phyloP scores from a whole-genome alignment of 129 eudicot species.

The Gnaphalium uliginosum region DNA sequence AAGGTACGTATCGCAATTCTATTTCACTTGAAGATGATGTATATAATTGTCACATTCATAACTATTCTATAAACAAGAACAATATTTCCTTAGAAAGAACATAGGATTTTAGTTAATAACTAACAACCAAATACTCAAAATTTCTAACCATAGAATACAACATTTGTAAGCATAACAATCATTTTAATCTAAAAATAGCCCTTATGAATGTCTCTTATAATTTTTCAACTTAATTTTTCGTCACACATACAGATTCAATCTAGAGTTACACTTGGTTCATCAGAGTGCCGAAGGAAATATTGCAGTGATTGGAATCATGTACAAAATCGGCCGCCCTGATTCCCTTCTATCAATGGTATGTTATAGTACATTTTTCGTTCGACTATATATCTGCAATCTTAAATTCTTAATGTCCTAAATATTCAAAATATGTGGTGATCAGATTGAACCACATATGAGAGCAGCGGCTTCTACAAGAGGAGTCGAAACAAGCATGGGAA shows the following conservation, averaged over 20 bases:
- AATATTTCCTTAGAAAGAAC: no score
- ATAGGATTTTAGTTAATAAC: no score
- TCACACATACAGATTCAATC: slow-evolving; percentile 35
- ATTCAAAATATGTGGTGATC: neutral
- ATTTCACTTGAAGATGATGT: neutral
- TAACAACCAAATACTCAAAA: no score
- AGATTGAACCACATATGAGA: slow-evolving; percentile 35
- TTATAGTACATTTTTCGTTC: neutral
- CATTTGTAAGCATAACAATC: neutral
- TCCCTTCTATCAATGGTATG: slow-evolving; percentile 48
- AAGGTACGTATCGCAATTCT: slow-evolving; percentile 30
- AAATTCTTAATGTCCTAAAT: neutral
- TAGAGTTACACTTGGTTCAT: slow-evolving; percentile 61
- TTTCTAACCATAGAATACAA: neutral
- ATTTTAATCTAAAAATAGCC: no score
- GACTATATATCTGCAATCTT: neutral
- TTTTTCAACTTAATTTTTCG: neutral
- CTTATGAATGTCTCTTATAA: no score
- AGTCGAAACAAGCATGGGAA: slow-evolving; percentile 14
- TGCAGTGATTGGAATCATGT: slow-evolving; percentile 58
- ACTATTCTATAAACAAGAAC: no score
- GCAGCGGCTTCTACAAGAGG: neutral
- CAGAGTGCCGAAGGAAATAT: slow-evolving; percentile 26
- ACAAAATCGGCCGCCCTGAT: slow-evolving; percentile 49
- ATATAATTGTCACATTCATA: no score